Evolutionary conservation across 1,139 yeast species (phyloP).

Genomic region (Saccharomyces hybrid): DNA sequence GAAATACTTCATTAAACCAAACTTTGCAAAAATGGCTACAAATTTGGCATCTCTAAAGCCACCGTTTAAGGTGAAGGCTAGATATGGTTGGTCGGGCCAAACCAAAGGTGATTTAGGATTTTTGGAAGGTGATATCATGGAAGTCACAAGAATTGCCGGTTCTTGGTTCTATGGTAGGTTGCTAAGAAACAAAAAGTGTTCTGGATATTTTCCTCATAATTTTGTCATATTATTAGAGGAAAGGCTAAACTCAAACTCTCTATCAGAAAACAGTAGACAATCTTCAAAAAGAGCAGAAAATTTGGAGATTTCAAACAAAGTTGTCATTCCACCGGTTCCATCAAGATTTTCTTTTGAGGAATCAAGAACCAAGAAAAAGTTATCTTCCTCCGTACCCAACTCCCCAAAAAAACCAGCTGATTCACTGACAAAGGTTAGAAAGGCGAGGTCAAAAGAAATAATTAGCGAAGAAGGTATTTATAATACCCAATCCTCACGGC

Average conservation of each 20-base stretch:
- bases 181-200: slow-evolving; percentile 62
- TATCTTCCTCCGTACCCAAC: neutral
- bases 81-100: slow-evolving; percentile 87
- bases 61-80: slow-evolving; percentile 72
- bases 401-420: slow-evolving; percentile 1
- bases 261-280: neutral
- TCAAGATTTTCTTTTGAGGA: slow-evolving; percentile 1
- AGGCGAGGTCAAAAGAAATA: slow-evolving; percentile 5
- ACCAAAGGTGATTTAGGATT: slow-evolving; percentile 86
- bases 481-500: slow-evolving; percentile 5
- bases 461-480: slow-evolving; percentile 3
- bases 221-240: slow-evolving; percentile 57
- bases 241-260: slow-evolving; percentile 8
- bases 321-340: slow-evolving; percentile 5
- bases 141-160: slow-evolving; percentile 78
- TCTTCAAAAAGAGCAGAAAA: neutral
- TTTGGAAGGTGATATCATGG: slow-evolving; percentile 85
- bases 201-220: slow-evolving; percentile 82
- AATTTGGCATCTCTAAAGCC: slow-evolving; percentile 26
- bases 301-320: neutral
- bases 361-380: neutral
- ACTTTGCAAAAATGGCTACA: neutral
- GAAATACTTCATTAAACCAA: neutral
- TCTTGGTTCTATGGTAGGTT: slow-evolving; percentile 89
- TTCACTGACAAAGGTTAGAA: neutral